A percentile compares a stretch with the other conserved stretches of the same genome.
These are phyloP conservation scores for Penicillium angulare DNA, from an alignment of 495 filamentous ascomycete genomes.

Conservation along the genomic window DNA sequence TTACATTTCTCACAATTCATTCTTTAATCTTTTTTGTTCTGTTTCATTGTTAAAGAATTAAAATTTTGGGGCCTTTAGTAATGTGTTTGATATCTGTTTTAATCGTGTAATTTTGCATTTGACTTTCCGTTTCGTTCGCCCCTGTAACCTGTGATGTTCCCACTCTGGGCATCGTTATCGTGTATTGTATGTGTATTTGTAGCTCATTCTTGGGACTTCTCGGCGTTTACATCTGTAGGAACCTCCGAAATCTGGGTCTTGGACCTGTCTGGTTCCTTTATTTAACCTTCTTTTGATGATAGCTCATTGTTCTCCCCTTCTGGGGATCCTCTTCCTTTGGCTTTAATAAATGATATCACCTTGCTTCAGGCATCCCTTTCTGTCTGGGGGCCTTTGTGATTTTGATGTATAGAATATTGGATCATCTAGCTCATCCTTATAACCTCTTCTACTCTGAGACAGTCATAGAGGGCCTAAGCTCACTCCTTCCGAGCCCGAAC, in stretches of 20 bases:
- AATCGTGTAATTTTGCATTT: no score
- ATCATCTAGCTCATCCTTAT: not conserved
- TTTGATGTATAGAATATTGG: no score
- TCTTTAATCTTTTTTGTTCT: conserved; percentile 2
- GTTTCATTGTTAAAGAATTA: not conserved
- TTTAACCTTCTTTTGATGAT: conserved; percentile 35
- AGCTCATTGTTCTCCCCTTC: conserved; percentile 11
- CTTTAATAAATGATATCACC: not conserved
- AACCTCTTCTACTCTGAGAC: conserved; percentile 16
- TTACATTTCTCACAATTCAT: no score
- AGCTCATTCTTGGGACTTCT: no score
- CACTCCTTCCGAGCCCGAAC: conserved; percentile 15
- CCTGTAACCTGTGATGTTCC: no score
- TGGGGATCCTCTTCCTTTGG: not conserved
- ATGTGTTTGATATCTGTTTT: no score
- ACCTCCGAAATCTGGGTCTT: conserved; percentile 22
- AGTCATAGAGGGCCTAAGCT: conserved; percentile 10
- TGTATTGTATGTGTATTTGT: no score
- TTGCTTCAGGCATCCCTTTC: conserved; percentile 2
- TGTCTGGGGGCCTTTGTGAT: no score
- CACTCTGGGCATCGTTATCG: no score
- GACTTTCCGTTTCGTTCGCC: no score
- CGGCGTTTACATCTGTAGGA: conserved; percentile 31
- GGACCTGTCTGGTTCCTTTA: conserved; percentile 25
- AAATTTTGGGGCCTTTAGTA: no score